Evolutionary conservation across 257 asterid species (phyloP).

Genomic region (Hygrophila difformis): DNA sequence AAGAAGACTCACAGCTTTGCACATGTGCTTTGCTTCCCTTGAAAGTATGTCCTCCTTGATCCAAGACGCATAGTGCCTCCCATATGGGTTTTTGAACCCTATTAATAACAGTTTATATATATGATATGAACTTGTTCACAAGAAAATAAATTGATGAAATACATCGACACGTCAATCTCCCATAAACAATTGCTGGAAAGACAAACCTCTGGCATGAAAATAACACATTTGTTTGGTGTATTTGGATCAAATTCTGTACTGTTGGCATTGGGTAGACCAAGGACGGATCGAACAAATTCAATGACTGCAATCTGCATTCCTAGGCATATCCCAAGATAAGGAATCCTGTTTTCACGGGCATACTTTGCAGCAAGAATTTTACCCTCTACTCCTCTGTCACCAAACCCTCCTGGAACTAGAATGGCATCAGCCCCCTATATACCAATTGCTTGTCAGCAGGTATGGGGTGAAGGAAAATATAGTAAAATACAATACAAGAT

Average conservation of each 20-base stretch:
- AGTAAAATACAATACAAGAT: slow-evolving; percentile 6
- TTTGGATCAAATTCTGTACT: slow-evolving; percentile 64
- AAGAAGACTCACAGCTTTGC: slow-evolving; percentile 44
- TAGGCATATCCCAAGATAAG: slow-evolving; percentile 70
- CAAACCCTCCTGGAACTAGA: slow-evolving; percentile 83
- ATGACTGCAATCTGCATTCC: slow-evolving; percentile 79
- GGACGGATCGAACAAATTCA: slow-evolving; percentile 61
- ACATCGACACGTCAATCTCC: neutral
- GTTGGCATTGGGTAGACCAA: slow-evolving; percentile 56
- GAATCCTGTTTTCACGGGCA: slow-evolving; percentile 66
- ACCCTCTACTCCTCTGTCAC: slow-evolving; percentile 84
- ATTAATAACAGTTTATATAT: slow-evolving; percentile 10
- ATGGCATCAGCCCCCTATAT: slow-evolving; percentile 64
- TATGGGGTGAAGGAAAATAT: slow-evolving; percentile 6
- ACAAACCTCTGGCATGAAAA: slow-evolving; percentile 73
- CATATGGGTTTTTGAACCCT: slow-evolving; percentile 80
- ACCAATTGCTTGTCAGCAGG: slow-evolving; percentile 18
- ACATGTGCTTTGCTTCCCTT: slow-evolving; percentile 33
- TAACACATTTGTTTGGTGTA: slow-evolving; percentile 51
- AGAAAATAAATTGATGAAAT: neutral
- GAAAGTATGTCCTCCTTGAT: slow-evolving; percentile 68
- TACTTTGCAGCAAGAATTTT: slow-evolving; percentile 71
- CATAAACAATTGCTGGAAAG: slow-evolving; percentile 14
- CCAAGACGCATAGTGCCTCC: slow-evolving; percentile 91
- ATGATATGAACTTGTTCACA: neutral